Evolutionary conservation across 306 rosid species (phyloP), one percentile per base, ranked within the genome.

Genomic region (Crataegus laevigata): DNA sequence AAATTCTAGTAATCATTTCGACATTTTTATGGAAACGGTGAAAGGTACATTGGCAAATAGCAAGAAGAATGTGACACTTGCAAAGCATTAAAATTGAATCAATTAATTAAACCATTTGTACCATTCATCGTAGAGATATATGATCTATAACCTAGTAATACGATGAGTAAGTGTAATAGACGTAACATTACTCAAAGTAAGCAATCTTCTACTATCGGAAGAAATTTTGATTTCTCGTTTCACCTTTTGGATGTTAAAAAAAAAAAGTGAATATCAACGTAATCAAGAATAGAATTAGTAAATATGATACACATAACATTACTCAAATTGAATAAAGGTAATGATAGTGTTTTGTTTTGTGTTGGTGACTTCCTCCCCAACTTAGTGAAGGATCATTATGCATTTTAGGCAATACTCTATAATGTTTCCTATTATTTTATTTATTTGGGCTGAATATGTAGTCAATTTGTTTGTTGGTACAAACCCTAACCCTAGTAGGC

Each of bases 1-100:
- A 80, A 63, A 71, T 43, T 83, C 76, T 82, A 54, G 69, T 9
- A 57, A 68, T 34, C 66, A 51, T 30, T 32, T 81, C 25, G 5
- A 68, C 68, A 64, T 69, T 19, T 73, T 45, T 68, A 67, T 40
- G 52, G 54, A 67, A 67, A 42, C 32, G 45, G 47, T 32, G 69
- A 36, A 65, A 65, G 69, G 14, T 30, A 63, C 24, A 18, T 63
- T 63, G 21, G 25, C 68, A 63, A 63, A 63, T 63, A 30, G 43
- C 68, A 63, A 63, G 34, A 61, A 61, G 13, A 63, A 5, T 17
- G 28, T 18, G 42, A 32, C 42, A 32, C 24, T 18, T 63, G 68
- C 42, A 29, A 63, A 32, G 61, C 24, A 63, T 18, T 18, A 63
- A 63, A 32, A 30, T 13, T 29, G 21, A 15, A 50, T 18, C 8